Conservation (phyloP, 768 basidiomycete species). For the Lactarius indigo region DNA sequence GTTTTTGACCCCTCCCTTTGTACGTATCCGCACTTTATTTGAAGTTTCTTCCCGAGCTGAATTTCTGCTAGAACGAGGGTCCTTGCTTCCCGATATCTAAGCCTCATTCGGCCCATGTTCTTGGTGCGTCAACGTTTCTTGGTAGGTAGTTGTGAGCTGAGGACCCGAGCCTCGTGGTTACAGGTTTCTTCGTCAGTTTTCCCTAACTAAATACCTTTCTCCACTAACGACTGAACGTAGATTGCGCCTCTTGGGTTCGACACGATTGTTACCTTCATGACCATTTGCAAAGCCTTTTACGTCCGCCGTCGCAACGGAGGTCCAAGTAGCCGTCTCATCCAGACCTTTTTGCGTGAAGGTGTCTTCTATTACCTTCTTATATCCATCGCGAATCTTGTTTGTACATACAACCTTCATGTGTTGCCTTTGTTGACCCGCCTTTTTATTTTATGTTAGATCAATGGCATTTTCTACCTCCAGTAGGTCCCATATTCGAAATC, state of each 20-base stretch:
- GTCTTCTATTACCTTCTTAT: slow-evolving; percentile 84
- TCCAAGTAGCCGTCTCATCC: slow-evolving; percentile 73
- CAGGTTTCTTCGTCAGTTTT: slow-evolving; percentile 36
- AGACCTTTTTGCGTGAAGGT: slow-evolving; percentile 82
- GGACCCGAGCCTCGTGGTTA: slow-evolving; percentile 30
- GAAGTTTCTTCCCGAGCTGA: slow-evolving; percentile 3
- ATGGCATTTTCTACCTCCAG: slow-evolving; percentile 87
- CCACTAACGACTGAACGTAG: slow-evolving; percentile 35
- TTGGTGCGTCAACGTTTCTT: slow-evolving; percentile 47
- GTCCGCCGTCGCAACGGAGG: slow-evolving; percentile 74
- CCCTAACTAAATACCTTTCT: not conserved
- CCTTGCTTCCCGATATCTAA: slow-evolving; percentile 81
- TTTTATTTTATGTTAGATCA: slow-evolving; percentile 42
- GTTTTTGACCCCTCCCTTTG: slow-evolving; percentile 63
- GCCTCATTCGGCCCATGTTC: slow-evolving; percentile 77
- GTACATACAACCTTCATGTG: slow-evolving; percentile 16
- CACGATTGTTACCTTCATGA: slow-evolving; percentile 77
- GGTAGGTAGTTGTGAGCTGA: not conserved
- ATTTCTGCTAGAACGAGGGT: slow-evolving; percentile 42
- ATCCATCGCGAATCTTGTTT: slow-evolving; percentile 75
- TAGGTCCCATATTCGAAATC: slow-evolving; percentile 34
- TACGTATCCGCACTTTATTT: slow-evolving; percentile 31
- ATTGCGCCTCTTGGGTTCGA: slow-evolving; percentile 81
- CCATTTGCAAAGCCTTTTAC: slow-evolving; percentile 71
- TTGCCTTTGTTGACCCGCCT: not conserved